phyloP scores from a whole-genome alignment of 768 basidiomycete species.

The Dictyophora rubrovolvata region DNA sequence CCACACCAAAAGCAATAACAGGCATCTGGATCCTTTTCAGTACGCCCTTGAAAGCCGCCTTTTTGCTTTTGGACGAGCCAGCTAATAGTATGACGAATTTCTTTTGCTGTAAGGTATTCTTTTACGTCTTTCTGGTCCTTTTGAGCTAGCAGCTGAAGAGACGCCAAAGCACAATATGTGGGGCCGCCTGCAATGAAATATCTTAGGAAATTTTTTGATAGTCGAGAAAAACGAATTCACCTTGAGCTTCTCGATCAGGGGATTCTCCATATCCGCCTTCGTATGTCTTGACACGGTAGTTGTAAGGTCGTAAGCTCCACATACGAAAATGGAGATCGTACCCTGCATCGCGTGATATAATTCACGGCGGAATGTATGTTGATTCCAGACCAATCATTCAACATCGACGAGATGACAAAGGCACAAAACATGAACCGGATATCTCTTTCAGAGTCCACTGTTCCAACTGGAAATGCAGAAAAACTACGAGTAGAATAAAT shows the following conservation, averaged over 20 bases:
- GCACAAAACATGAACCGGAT: conserved; percentile 81
- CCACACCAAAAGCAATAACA: conserved; percentile 98
- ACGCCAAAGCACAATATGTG: conserved; percentile 84
- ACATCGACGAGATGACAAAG: conserved; percentile 69
- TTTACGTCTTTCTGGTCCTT: conserved; percentile 11
- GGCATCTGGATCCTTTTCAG: conserved; percentile 79
- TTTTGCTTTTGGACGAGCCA: conserved; percentile 76
- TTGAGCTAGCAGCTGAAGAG: conserved; percentile 44
- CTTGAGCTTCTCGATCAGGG: conserved; percentile 77
- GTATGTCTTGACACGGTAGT: conserved; percentile 48
- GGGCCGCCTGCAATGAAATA: conserved; percentile 57
- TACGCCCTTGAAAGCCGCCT: conserved; percentile 87
- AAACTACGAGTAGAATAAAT: conserved; percentile 36
- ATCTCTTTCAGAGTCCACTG: conserved; percentile 54
- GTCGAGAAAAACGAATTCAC: conserved; percentile 28
- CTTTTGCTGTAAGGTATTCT: conserved; percentile 21
- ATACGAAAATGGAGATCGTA: conserved; percentile 24
- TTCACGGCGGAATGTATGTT: conserved; percentile 47
- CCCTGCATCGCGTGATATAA: conserved; percentile 67
- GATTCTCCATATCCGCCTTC: conserved; percentile 89
- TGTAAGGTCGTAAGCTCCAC: conserved; percentile 2
- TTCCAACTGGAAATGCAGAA: conserved; percentile 50
- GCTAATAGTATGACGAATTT: conserved; percentile 47
- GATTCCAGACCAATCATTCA: conserved; percentile 71
- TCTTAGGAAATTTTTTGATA: background rate